phyloP scores from a whole-genome alignment of 139 green algal species.

The Coccomyxa sp. region DNA sequence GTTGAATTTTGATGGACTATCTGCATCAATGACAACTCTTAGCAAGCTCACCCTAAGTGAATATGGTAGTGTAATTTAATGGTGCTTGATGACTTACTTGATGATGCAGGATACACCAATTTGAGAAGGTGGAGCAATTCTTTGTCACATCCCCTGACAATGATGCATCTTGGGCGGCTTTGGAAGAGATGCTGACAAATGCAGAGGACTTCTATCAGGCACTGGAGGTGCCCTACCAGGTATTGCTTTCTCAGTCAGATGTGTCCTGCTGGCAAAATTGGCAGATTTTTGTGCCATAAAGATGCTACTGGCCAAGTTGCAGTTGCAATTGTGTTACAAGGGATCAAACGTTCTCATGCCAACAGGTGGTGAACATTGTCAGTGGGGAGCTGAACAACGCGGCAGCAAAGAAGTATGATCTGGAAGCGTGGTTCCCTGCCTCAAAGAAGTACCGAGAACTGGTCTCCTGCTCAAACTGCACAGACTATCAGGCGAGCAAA shows the following conservation, averaged over 20 bases:
- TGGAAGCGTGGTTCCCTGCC: slow-evolving; percentile 98
- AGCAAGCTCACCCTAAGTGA: neutral
- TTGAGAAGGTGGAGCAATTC: slow-evolving; percentile 99
- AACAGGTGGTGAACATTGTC: slow-evolving; percentile 95
- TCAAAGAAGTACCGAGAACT: slow-evolving; percentile 89
- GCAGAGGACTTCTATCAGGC: slow-evolving; percentile 71
- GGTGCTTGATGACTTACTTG: neutral
- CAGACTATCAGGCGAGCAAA: slow-evolving; percentile 78
- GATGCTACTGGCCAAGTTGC: too few relatives aligned
- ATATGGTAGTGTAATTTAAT: neutral
- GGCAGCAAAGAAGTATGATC: slow-evolving; percentile 98
- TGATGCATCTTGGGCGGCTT: slow-evolving; percentile 82
- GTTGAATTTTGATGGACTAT: neutral
- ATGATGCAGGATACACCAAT: slow-evolving; percentile 85
- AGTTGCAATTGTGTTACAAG: too few relatives aligned
- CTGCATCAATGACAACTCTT: neutral
- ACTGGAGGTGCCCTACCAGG: slow-evolving; percentile 82
- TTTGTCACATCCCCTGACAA: slow-evolving; percentile 77
- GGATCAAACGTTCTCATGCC: neutral
- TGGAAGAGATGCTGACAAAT: slow-evolving; percentile 98
- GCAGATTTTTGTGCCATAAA: too few relatives aligned
- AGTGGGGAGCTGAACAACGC: slow-evolving; percentile 96
- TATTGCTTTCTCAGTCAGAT: neutral
- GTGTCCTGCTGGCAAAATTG: too few relatives aligned
- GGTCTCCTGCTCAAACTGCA: slow-evolving; percentile 98